Evolutionary conservation across 345 rosid species (phyloP).

Genomic region (Populus davidiana): DNA sequence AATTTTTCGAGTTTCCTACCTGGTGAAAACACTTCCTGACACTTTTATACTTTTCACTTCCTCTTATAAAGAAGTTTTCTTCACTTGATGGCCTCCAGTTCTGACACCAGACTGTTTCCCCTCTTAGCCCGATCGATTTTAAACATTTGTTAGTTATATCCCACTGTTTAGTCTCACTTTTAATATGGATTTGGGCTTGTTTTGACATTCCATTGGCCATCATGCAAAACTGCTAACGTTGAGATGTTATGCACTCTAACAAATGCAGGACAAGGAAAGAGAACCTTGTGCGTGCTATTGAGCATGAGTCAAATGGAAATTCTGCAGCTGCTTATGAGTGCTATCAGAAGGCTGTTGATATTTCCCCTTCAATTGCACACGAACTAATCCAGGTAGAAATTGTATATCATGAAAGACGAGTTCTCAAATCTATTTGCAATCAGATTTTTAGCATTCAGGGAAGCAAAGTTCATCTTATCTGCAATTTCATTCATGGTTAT

Average conservation of each 20-base stretch:
- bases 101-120: no score
- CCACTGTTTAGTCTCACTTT: neutral
- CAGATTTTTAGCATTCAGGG: neutral
- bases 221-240: neutral
- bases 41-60: neutral
- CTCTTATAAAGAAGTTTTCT: neutral
- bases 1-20: neutral
- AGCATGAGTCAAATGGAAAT: slow-evolving; percentile 81
- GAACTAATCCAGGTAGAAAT: slow-evolving; percentile 70
- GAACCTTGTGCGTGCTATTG: slow-evolving; percentile 76
- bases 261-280: slow-evolving; percentile 71
- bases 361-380: slow-evolving; percentile 86
- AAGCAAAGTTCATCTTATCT: neutral
- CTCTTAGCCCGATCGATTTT: neutral
- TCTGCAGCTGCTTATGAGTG: slow-evolving; percentile 80
- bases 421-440: neutral
- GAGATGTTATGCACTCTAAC: neutral
- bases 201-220: neutral
- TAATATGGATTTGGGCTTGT: neutral
- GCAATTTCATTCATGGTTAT: neutral
- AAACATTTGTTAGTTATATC: neutral
- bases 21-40: neutral
- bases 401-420: neutral
- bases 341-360: slow-evolving; percentile 92
- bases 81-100: neutral